phyloP scores from a whole-genome alignment of 2,329 filamentous ascomycete genomes.

The Neoscytalidium dimidiatum region DNA sequence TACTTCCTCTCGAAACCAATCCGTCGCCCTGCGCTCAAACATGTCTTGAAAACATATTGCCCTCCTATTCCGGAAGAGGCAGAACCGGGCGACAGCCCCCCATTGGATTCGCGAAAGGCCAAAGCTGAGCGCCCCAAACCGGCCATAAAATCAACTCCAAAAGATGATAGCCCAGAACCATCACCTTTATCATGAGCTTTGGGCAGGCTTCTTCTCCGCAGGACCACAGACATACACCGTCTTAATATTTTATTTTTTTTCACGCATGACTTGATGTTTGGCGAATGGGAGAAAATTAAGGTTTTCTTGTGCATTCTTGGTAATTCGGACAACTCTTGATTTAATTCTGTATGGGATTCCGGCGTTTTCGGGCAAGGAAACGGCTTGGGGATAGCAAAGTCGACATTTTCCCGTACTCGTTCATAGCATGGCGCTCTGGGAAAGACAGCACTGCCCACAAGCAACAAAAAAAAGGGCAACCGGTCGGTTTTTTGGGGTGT shows the following conservation, averaged over 20 bases:
- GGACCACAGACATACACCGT: not conserved
- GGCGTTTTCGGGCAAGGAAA: not conserved
- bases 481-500: no score
- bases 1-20: slow-evolving; percentile 81
- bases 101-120: not conserved
- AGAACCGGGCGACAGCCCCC: slow-evolving; percentile 23
- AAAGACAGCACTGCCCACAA: not conserved
- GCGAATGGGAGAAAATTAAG: not conserved
- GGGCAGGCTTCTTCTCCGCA: not conserved
- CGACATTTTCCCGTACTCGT: not conserved
- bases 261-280: not conserved
- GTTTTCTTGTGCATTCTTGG: not conserved
- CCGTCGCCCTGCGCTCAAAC: slow-evolving; percentile 78
- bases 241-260: not conserved
- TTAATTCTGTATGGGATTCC: not conserved
- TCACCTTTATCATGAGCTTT: not conserved
- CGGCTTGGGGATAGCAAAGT: not conserved
- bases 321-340: not conserved
- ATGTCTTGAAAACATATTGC: slow-evolving; percentile 79
- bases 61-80: slow-evolving; percentile 75
- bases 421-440: slow-evolving; percentile 12
- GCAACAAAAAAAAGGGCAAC: no score
- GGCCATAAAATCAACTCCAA: not conserved
- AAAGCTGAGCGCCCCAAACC: not conserved
- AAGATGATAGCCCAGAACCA: not conserved